phyloP scores from a whole-genome alignment of 1,139 yeast genomes.

The Pichia sp. region DNA sequence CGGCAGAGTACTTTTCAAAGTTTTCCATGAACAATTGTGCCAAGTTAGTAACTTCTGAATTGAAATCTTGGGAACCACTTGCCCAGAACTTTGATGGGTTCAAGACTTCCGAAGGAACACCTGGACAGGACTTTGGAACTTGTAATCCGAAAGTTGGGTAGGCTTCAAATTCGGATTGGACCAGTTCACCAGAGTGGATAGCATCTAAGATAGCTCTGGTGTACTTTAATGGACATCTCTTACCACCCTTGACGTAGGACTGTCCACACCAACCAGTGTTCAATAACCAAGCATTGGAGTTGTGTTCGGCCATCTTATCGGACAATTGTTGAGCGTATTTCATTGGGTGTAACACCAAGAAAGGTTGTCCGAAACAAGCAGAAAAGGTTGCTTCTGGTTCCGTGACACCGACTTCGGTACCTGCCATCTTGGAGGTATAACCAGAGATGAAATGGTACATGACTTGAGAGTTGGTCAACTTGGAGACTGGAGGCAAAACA shows the following conservation, averaged over 20 bases:
- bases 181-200: conserved; percentile 87
- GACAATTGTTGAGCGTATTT: conserved; percentile 95
- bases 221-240: conserved; percentile 96
- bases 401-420: conserved; percentile 98
- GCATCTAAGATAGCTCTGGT: conserved; percentile 96
- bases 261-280: conserved; percentile 99
- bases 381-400: conserved; percentile 98
- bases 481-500: conserved; percentile 95
- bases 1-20: conserved; percentile 78
- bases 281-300: conserved; percentile 92
- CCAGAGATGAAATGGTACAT: conserved; percentile 99
- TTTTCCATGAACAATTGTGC: conserved; percentile 80
- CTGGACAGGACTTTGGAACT: conserved; percentile 77
- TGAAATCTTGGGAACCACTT: conserved; percentile 64
- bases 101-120: conserved; percentile 79
- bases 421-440: conserved; percentile 99
- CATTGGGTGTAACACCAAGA: conserved; percentile 97
- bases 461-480: conserved; percentile 89
- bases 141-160: conserved; percentile 85
- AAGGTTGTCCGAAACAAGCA: conserved; percentile 99
- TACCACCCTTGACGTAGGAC: conserved; percentile 88
- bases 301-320: conserved; percentile 84
- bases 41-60: conserved; percentile 63
- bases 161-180: conserved; percentile 72
- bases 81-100: conserved; percentile 88